Evolutionary conservation across 805 yeast genomes (phyloP).

Genomic region (Lipomyces chichibuensis): DNA sequence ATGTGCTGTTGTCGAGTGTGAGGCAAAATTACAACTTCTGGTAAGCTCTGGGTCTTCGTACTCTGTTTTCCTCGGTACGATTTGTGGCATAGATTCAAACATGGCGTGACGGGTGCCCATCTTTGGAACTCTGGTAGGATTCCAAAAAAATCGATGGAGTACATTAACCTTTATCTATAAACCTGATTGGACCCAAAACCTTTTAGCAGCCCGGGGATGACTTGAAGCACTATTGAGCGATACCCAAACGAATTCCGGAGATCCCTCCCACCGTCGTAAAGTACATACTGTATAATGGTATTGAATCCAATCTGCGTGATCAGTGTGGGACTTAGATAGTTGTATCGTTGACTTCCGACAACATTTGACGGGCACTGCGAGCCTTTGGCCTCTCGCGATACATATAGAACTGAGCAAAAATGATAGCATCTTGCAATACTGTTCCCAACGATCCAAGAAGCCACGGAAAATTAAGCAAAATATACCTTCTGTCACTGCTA

Average conservation of each 20-base stretch:
- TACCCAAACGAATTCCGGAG: neutral
- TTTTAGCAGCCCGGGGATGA: neutral
- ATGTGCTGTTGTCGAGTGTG: neutral
- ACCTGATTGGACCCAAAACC: neutral
- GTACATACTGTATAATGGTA: neutral
- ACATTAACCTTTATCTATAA: neutral
- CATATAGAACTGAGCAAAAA: slow-evolving; percentile 67
- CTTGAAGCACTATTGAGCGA: neutral
- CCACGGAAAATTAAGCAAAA: slow-evolving; percentile 72
- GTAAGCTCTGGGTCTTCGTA: too few species aligned
- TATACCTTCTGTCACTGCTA: slow-evolving; percentile 62
- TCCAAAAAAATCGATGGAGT: neutral
- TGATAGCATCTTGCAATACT: slow-evolving; percentile 66
- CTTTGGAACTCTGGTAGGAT: neutral
- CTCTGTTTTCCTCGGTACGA: neutral
- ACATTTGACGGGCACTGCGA: neutral
- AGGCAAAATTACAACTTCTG: too few species aligned
- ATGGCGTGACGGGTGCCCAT: neutral
- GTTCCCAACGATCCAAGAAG: slow-evolving; percentile 78
- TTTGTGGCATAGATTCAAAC: neutral
- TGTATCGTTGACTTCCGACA: neutral
- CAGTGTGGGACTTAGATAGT: neutral
- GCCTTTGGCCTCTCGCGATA: slow-evolving; percentile 49
- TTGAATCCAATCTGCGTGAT: neutral
- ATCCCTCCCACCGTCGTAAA: neutral